Conservation (phyloP, 306 rosid species). For the Malus asiatica region DNA sequence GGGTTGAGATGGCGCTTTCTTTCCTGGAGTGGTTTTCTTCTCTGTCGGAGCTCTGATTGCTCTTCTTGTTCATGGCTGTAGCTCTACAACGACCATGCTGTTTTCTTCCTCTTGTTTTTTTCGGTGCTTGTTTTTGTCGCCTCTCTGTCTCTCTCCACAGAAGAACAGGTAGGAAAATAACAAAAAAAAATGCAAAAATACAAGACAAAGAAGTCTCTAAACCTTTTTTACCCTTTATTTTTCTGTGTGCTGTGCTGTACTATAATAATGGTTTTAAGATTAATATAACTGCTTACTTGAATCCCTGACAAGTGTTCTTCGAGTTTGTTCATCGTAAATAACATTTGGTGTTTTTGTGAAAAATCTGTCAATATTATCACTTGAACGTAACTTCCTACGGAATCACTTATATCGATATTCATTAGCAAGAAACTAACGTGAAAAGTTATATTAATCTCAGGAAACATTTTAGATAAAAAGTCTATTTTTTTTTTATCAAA, state of each 20-base stretch:
- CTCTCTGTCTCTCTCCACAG: neutral
- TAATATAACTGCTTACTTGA: too few relatives aligned
- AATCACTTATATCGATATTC: too few relatives aligned
- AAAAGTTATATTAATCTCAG: too few relatives aligned
- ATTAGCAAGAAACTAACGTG: rapidly evolving
- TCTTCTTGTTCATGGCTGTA: slow-evolving; percentile 48
- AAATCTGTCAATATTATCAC: rapidly evolving
- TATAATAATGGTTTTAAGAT: too few relatives aligned
- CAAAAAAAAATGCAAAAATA: neutral
- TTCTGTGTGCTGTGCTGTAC: too few relatives aligned
- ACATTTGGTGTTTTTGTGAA: rapidly evolving
- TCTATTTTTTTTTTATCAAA: too few relatives aligned
- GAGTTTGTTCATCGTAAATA: too few relatives aligned
- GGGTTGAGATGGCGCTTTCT: slow-evolving; percentile 38
- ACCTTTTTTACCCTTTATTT: neutral
- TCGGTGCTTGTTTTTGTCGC: neutral
- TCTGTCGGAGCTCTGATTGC: slow-evolving; percentile 18
- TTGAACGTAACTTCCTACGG: rapidly evolving
- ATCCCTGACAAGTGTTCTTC: rapidly evolving
- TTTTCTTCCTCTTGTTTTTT: neutral
- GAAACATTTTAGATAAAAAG: too few relatives aligned
- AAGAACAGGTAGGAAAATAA: neutral
- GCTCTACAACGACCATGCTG: slow-evolving; percentile 25
- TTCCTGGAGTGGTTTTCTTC: slow-evolving; percentile 43
- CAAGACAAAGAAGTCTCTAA: neutral